Base-by-base conservation (phyloP, 73 alveolate genomes). In the Paramecium tetraurelia region DNA sequence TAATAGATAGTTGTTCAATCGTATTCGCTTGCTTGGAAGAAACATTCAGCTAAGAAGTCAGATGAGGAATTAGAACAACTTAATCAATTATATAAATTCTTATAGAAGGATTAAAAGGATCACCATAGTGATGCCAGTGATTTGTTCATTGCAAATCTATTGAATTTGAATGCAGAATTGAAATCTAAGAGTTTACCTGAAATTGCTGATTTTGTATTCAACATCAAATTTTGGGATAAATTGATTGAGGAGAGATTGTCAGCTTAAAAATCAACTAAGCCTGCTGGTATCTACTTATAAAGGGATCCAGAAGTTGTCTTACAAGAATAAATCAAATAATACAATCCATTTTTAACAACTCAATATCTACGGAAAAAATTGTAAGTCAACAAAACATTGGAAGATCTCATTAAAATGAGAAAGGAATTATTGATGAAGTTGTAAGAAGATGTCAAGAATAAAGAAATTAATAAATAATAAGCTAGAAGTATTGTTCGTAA, bases 91-190 rank as follows among this genome's bases (percentile, higher is more conserved):
- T 68, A 68, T 68, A 35, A 27, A 12, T 68, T 68, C 27, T 35
- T 68, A 68, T 29, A 29, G 27, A 29, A 33, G 7, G 53, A 68
- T 14, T 68, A 68, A 35, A 68, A 68, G 9, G 53, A 68, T 14
- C 18, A 24, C 7, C 38, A 33, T 35, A 14, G 8, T 16, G 87
- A 75, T 38, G 12, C 68, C 18, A 75, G 59, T 75, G 87, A 75
- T 75, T 75, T 75, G 4, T 75, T 75, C n/a, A 41, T 20, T 38
- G 59, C 40, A 3, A 75, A 75, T 36, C 41, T 75, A 35, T 38
- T 75, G 40, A 75, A 75, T 38, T 75, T 75, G 36, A 35, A 75
- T 29, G 57, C 87, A 3, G 87, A 75, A 75, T 75, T 75, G n/a
- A 75, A 75, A 38, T 16, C 59, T 12, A 75, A 41, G 21, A 0